Conservation (phyloP, 345 rosid genomes). For the Lumnitzera littorea region DNA sequence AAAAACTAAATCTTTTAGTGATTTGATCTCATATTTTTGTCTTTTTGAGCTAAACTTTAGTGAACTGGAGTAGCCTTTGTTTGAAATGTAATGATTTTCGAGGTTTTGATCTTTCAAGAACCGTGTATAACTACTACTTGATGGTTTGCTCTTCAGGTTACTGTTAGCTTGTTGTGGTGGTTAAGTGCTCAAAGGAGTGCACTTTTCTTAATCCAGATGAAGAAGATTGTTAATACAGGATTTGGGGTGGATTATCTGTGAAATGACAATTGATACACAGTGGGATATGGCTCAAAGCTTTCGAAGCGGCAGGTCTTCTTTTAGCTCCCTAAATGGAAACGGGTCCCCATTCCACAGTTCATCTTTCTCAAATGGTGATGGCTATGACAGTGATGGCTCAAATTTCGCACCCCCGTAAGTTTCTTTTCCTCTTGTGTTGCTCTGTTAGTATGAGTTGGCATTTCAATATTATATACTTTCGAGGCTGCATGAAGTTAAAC, state of each 20-base stretch:
- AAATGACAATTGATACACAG: conserved; percentile 28
- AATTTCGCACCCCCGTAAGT: conserved; percentile 54
- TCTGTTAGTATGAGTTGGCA: too few species aligned
- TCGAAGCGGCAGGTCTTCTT: conserved; percentile 45
- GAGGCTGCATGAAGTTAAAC: neutral
- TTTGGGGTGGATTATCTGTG: conserved; percentile 7
- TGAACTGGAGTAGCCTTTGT: too few species aligned
- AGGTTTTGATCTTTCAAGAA: too few species aligned
- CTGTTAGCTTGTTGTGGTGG: neutral
- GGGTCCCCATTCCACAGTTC: conserved; percentile 31
- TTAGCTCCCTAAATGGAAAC: conserved; percentile 35
- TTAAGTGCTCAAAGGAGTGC: neutral
- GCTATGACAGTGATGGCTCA: conserved; percentile 68
- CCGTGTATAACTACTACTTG: too few species aligned
- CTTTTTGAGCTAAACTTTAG: too few species aligned
- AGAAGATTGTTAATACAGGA: neutral
- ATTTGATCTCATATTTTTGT: too few species aligned
- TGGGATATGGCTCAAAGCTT: conserved; percentile 42
- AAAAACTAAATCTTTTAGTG: too few species aligned
- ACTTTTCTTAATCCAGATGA: conserved; percentile 1
- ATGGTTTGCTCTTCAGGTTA: too few species aligned
- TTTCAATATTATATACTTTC: neutral
- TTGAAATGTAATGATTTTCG: too few species aligned
- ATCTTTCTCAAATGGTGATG: conserved; percentile 51
- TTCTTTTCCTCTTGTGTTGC: neutral